These are phyloP conservation scores for Podaxis rugospora DNA, from an alignment of 768 basidiomycete genomes.

Conservation along the genomic window DNA sequence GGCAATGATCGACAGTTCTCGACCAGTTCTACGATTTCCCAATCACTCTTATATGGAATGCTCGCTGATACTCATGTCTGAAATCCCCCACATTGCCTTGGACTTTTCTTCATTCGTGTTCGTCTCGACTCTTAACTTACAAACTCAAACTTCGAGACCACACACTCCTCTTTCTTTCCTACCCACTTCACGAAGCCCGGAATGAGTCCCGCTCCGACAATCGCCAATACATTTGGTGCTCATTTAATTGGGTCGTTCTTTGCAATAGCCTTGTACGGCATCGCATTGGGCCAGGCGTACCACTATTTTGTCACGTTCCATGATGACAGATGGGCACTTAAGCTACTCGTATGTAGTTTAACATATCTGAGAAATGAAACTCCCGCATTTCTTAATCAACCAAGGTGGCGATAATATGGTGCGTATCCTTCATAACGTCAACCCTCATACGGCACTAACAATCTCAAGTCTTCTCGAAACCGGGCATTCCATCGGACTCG, in stretches of 20 bases:
- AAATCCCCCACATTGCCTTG: neutral
- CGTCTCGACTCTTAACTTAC: neutral
- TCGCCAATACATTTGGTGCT: constrained; percentile 17
- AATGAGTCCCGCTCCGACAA: neutral
- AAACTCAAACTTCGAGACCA: neutral
- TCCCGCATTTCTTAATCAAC: neutral
- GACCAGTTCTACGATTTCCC: neutral
- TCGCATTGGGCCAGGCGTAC: constrained; percentile 19
- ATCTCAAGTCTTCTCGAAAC: constrained; percentile 17
- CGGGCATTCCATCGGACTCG: constrained; percentile 17
- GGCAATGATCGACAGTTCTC: too few species aligned
- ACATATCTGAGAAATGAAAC: neutral
- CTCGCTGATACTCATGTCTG: neutral
- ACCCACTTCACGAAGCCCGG: neutral
- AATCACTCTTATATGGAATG: neutral
- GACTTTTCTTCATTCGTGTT: neutral
- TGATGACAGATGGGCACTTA: constrained; percentile 18
- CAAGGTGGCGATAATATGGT: neutral
- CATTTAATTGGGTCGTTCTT: constrained; percentile 19
- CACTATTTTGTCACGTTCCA: constrained; percentile 18
- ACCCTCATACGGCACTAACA: neutral
- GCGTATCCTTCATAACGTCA: neutral
- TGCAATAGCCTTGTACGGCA: constrained; percentile 23
- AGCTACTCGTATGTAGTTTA: constrained; percentile 16
- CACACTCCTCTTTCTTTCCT: neutral